Percentiles rank a stretch among this genome's conserved stretches.
These are phyloP conservation scores for Cydonia oblonga DNA, from an alignment of 331 rosid genomes.

Conservation along the genomic window DNA sequence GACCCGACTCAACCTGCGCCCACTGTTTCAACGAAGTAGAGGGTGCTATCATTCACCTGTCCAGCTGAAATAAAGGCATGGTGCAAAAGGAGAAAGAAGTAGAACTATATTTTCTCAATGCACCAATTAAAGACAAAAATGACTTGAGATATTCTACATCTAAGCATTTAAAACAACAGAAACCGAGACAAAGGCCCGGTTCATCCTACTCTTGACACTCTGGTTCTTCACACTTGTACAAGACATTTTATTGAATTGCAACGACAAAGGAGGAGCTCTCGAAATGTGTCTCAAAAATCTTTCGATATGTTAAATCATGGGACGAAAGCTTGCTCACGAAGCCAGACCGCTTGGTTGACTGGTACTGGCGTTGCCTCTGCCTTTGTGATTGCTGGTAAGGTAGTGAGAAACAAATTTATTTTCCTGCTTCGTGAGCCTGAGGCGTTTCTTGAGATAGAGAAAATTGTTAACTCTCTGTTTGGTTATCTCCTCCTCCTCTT, in stretches of 20 bases:
- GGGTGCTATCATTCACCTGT: too few relatives aligned
- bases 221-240: neutral
- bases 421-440: constrained; percentile 23
- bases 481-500: constrained; percentile 78
- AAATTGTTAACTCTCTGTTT: constrained; percentile 62
- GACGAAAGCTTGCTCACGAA: constrained; percentile 18
- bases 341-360: constrained; percentile 16
- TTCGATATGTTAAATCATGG: neutral
- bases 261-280: neutral
- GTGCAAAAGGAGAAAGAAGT: too few relatives aligned
- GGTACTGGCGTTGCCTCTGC: constrained; percentile 33
- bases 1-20: too few relatives aligned
- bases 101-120: neutral
- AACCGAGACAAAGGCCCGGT: neutral
- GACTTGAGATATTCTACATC: neutral
- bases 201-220: neutral
- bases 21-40: too few relatives aligned
- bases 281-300: neutral
- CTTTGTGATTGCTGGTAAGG: constrained; percentile 65
- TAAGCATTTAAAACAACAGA: neutral
- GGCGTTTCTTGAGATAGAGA: constrained; percentile 49
- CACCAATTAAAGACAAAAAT: neutral
- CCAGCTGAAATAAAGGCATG: too few relatives aligned
- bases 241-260: neutral
- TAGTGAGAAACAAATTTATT: constrained; percentile 65